Evolutionary conservation across 768 basidiomycete species (phyloP).

Genomic region (Mycena rebaudengoi): DNA sequence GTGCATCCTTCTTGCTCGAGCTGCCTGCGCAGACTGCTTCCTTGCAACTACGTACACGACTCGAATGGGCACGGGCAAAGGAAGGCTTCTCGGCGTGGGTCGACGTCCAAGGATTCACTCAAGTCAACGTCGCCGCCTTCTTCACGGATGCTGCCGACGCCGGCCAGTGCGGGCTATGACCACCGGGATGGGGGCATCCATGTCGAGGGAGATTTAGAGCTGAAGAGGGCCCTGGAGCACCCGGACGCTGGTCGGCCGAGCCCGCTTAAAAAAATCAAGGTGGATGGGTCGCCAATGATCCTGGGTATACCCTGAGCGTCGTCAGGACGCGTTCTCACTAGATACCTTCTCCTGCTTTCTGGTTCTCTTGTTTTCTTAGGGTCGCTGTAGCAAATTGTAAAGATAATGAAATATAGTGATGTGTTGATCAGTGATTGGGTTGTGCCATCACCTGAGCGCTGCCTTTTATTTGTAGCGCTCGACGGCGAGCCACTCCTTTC

Average conservation of each 20-base stretch:
- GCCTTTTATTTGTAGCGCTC: slow-evolving; percentile 23
- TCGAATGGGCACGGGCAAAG: slow-evolving; percentile 49
- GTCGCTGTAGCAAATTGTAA: slow-evolving; percentile 5
- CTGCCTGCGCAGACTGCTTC: slow-evolving; percentile 78
- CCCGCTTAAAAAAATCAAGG: slow-evolving; percentile 75
- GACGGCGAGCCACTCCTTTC: slow-evolving; percentile 23
- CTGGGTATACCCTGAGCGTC: slow-evolving; percentile 64
- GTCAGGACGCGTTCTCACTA: slow-evolving; percentile 34
- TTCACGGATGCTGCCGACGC: slow-evolving; percentile 62
- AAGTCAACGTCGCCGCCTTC: slow-evolving; percentile 65
- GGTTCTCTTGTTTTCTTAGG: slow-evolving; percentile 21
- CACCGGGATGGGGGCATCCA: slow-evolving; percentile 50
- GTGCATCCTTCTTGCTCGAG: slow-evolving; percentile 87
- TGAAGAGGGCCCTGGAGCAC: slow-evolving; percentile 69
- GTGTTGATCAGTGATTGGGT: not conserved
- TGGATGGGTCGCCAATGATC: slow-evolving; percentile 57
- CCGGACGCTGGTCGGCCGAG: slow-evolving; percentile 54
- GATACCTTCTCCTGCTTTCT: slow-evolving; percentile 24
- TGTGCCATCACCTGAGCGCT: slow-evolving; percentile 20
- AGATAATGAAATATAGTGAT: not conserved
- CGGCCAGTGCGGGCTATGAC: slow-evolving; percentile 50
- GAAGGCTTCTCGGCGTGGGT: slow-evolving; percentile 60
- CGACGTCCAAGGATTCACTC: slow-evolving; percentile 59
- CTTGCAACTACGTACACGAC: slow-evolving; percentile 86
- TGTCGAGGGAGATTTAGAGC: slow-evolving; percentile 59